Percentiles rank a stretch among this genome's conserved stretches.
These are phyloP conservation scores for Meredithiella fracta DNA, from an alignment of 2,329 filamentous ascomycete species.

Conservation along the genomic window DNA sequence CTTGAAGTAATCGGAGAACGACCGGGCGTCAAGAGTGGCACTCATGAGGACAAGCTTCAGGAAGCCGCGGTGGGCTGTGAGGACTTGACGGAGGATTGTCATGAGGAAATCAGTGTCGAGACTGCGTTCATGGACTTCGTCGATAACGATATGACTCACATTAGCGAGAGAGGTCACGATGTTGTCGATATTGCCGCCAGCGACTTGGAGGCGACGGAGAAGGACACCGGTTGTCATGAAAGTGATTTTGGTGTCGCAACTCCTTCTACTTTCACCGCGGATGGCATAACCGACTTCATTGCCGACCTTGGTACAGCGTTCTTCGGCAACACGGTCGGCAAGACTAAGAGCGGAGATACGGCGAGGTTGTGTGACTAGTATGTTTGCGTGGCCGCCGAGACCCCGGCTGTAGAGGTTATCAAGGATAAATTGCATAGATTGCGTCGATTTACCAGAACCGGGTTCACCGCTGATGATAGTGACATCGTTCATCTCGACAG, in stretches of 20 bases:
- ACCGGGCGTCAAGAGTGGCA: slow-evolving; percentile 75
- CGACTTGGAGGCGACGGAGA: slow-evolving; percentile 60
- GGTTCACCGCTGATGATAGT: slow-evolving; percentile 42
- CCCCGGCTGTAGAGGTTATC: slow-evolving; percentile 71
- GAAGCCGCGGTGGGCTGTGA: slow-evolving; percentile 57
- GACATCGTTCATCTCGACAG: slow-evolving; percentile 64
- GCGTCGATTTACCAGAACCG: slow-evolving; percentile 30
- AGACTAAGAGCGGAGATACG: slow-evolving; percentile 87
- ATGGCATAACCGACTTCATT: slow-evolving; percentile 86
- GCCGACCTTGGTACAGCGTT: slow-evolving; percentile 66
- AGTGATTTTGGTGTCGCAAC: slow-evolving; percentile 64
- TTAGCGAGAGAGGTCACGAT: slow-evolving; percentile 69
- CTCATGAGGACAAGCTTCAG: slow-evolving; percentile 91
- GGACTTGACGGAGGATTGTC: slow-evolving; percentile 68
- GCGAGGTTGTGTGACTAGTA: slow-evolving; percentile 88
- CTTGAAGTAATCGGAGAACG: slow-evolving; percentile 74
- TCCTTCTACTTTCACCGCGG: slow-evolving; percentile 69
- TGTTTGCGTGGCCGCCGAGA: slow-evolving; percentile 64
- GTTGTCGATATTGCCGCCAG: slow-evolving; percentile 45
- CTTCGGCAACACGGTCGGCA: slow-evolving; percentile 85
- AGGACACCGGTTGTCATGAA: slow-evolving; percentile 94
- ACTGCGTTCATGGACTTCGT: slow-evolving; percentile 92
- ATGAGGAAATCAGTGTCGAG: slow-evolving; percentile 90
- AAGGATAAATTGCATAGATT: slow-evolving; percentile 88
- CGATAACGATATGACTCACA: slow-evolving; percentile 86